Evolutionary conservation across 768 basidiomycete species (phyloP), one percentile per base, ranked within the genome.

Genomic region (Serpula lacrymans): DNA sequence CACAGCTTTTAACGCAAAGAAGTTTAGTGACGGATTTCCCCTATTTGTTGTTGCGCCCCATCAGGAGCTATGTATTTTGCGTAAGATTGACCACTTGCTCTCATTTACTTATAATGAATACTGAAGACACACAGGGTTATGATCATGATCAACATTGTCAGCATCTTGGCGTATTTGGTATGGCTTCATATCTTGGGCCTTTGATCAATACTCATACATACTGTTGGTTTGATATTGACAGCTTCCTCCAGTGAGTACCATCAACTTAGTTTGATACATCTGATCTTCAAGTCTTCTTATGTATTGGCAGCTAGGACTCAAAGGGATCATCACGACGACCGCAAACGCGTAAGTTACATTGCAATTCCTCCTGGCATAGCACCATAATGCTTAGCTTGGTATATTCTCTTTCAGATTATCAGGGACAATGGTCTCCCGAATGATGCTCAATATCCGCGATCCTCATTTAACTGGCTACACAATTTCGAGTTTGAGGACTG

Each of bases 101-200:
- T n/a, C n/a, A n/a, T n/a, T n/a, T n/a, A n/a, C n/a, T n/a, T n/a
- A n/a, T n/a, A n/a, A n/a, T n/a, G n/a, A n/a, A n/a, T n/a, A n/a
- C n/a, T n/a, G n/a, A n/a, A n/a, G n/a, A n/a, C n/a, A n/a, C 6
- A 6, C n/a, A 52, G 54, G 5, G 21, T 54, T 18, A 48, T 54
- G 33, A 42, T 47, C 3, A 18, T 1, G 7, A 28, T 34, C 7
- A 46, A 52, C 14, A 25, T 25, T 5, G 27, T 7, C n/a, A 55
- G 46, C 9, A 46, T 55, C 22, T 9, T 14, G 4, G n/a, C 38
- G 5, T 21, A 51, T 11, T 13, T 42, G 43, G 54, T 55, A 26
- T 37, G 45, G 11, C 14, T 8, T 21, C 23, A 1, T n/a, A 4
- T 9, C 16, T 7, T n/a, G n/a, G n/a, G n/a, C n/a, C n/a, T n/a